Conservation (phyloP, 345 rosid genomes). For the Angophora floribunda region DNA sequence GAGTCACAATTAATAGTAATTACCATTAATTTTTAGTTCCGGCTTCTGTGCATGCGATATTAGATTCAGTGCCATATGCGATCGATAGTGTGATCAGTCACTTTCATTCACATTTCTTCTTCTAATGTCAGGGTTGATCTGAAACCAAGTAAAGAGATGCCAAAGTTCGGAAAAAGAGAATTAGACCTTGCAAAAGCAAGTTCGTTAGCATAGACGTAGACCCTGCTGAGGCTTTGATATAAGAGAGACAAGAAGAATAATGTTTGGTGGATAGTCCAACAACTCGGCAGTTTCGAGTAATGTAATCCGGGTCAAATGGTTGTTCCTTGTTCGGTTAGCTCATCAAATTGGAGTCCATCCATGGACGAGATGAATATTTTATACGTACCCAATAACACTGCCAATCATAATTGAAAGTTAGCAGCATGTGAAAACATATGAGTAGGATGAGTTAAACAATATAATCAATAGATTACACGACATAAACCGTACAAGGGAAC, state of each 20-base stretch:
- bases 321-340: neutral
- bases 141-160: constrained; percentile 3
- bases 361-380: neutral
- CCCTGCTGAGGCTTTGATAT: neutral
- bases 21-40: neutral
- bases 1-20: neutral
- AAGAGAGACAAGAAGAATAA: neutral
- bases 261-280: constrained; percentile 17
- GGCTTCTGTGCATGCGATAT: neutral
- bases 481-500: neutral
- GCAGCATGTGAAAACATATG: neutral
- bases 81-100: neutral
- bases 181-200: neutral
- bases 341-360: neutral
- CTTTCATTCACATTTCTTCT: neutral
- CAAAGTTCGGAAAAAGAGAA: neutral
- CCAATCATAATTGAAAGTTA: neutral
- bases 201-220: neutral
- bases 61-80: neutral
- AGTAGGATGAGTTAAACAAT: neutral
- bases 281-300: neutral
- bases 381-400: neutral
- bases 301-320: neutral
- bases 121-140: neutral
- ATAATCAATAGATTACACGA: neutral